These are phyloP conservation scores for Forsythia viridissima DNA, from an alignment of 257 asterid genomes.

Conservation along the genomic window DNA sequence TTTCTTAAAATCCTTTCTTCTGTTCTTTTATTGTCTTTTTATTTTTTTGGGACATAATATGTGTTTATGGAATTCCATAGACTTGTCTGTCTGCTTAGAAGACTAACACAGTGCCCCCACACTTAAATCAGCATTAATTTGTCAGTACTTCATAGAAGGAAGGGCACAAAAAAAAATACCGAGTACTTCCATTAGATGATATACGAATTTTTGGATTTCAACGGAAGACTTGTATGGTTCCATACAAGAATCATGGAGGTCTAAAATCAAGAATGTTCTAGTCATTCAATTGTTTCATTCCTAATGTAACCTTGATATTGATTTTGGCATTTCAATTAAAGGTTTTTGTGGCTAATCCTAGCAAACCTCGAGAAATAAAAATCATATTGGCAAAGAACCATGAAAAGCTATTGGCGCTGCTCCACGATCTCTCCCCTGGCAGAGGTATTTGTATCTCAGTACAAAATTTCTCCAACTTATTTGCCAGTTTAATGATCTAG, in stretches of 20 bases:
- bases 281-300: slow-evolving; percentile 8
- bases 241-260: background rate
- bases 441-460: slow-evolving; percentile 53
- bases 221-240: background rate
- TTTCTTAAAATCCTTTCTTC: background rate
- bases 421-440: slow-evolving; percentile 70
- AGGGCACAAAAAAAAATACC: background rate
- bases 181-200: background rate
- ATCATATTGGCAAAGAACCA: slow-evolving; percentile 82
- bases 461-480: background rate
- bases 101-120: background rate
- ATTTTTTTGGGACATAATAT: background rate
- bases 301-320: slow-evolving; percentile 13
- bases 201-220: background rate
- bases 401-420: slow-evolving; percentile 72
- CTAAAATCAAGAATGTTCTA: background rate
- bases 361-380: slow-evolving; percentile 89
- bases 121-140: background rate
- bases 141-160: background rate
- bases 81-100: background rate
- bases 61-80: background rate
- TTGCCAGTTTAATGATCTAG: background rate
- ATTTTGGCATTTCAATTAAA: slow-evolving; percentile 29
- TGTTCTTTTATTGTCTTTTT: background rate
- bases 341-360: slow-evolving; percentile 99